Base-by-base conservation (phyloP, 495 filamentous ascomycete species). In the Parathielavia appendiculata region DNA sequence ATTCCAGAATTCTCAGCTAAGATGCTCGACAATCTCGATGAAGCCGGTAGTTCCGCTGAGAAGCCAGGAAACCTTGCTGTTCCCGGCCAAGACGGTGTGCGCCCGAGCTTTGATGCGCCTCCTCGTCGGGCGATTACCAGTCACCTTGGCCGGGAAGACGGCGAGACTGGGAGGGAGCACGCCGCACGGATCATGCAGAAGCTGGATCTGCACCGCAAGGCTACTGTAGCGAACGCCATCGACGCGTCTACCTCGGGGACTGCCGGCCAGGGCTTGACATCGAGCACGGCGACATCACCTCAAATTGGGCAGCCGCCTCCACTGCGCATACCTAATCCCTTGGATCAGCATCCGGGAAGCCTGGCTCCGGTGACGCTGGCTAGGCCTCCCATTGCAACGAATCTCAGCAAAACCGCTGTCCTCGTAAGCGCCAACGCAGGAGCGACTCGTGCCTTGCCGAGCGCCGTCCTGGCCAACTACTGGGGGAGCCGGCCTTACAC, bases 401-500 rank as follows among this genome's bases (percentile, higher is more conserved):
- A 86, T 68, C 81, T 98, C 66, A 95, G 91, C 71, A 92, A 89
- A 61, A 83, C 84, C 19, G 92, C 92, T 30, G 86, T 97, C 44
- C 77, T 90, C 22, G 83, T 92, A 19, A 90, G 87, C 65, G 82
- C 88, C 59, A 81, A 77, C n/a, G 76, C 76, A 39, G 86, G 85
- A 61, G 77, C 76, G 50, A 83, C 82, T 17, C 87, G 88, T 16
- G 79, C 81, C 3, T 83, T 93, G 77, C 88, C 90, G 0, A 87
- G 84, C 57, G 91, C 88, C 19, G 83, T 95, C 62, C 84, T 95
- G 80, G 91, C 91, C 19, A 97, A 97, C 64, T 76, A 93, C 54
- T 97, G 91, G 91, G 91, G 91, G 45, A 92, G 85, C 71, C 84
- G 83, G 39, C 85, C 91, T 40, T 95, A 90, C 87, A 84, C 87